Evolutionary conservation across 2,329 filamentous ascomycete species (phyloP).

Genomic region (Endocalyx cinctus): DNA sequence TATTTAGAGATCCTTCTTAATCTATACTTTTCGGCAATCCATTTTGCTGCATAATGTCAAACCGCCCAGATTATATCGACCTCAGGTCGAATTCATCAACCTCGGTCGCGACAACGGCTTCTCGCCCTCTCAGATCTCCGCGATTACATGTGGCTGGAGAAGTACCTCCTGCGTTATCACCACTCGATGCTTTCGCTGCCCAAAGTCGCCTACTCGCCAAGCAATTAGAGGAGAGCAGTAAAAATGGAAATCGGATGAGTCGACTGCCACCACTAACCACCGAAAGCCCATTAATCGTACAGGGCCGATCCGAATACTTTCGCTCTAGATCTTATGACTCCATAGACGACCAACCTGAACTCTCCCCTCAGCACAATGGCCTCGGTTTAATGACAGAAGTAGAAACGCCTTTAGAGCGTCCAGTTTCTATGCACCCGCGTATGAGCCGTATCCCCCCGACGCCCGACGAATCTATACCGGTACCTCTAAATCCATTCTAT

Average conservation of each 20-base stretch:
- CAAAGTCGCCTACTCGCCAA: constrained; percentile 84
- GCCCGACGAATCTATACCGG: constrained; percentile 43
- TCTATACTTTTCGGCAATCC: too few relatives aligned
- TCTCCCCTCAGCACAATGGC: constrained; percentile 30
- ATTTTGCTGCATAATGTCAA: constrained; percentile 51
- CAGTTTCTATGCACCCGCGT: constrained; percentile 69
- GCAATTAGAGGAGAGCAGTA: constrained; percentile 76
- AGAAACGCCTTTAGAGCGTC: constrained; percentile 53
- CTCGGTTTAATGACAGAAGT: constrained; percentile 51
- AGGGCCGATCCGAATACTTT: constrained; percentile 76
- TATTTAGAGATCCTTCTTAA: too few relatives aligned
- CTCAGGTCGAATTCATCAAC: constrained; percentile 53
- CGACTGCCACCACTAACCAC: constrained; percentile 78
- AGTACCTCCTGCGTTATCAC: constrained; percentile 83
- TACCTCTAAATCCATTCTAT: constrained; percentile 35
- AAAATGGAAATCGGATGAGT: constrained; percentile 74
- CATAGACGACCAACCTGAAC: constrained; percentile 42
- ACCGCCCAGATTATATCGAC: constrained; percentile 56
- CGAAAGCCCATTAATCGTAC: constrained; percentile 71
- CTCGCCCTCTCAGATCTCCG: constrained; percentile 63
- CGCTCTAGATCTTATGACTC: constrained; percentile 66
- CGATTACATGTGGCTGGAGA: constrained; percentile 74
- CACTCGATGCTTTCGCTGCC: constrained; percentile 89
- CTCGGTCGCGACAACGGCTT: constrained; percentile 39
- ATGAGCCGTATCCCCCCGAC: constrained; percentile 60